A percentile compares a stretch with the other conserved stretches of the same genome.
These are phyloP conservation scores for Wickerhamomyces hampshirensis DNA, from an alignment of 805 yeast genomes.

Conservation along the genomic window DNA sequence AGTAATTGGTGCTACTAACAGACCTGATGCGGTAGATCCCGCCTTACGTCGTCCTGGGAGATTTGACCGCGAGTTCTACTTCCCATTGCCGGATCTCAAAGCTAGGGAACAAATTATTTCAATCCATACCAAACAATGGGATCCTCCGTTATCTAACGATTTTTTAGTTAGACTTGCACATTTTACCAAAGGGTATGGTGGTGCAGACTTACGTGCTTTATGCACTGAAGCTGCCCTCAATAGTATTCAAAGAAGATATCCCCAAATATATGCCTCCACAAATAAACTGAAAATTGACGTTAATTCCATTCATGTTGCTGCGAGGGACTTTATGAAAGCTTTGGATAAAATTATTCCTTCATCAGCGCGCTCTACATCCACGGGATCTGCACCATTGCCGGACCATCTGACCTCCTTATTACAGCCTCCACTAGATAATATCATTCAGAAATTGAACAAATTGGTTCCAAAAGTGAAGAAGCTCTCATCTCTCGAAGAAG, in stretches of 20 bases:
- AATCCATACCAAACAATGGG: slow-evolving; percentile 90
- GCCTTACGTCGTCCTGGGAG: slow-evolving; percentile 96
- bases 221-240: slow-evolving; percentile 95
- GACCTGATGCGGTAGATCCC: slow-evolving; percentile 98
- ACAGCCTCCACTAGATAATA: slow-evolving; percentile 39
- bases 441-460: slow-evolving; percentile 44
- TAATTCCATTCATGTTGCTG: slow-evolving; percentile 60
- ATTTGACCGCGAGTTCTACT: slow-evolving; percentile 94
- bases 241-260: slow-evolving; percentile 87
- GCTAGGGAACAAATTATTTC: slow-evolving; percentile 75
- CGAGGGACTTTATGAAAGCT: slow-evolving; percentile 83
- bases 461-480: slow-evolving; percentile 59
- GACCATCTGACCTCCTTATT: slow-evolving; percentile 63
- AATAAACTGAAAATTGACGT: slow-evolving; percentile 76
- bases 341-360: slow-evolving; percentile 87
- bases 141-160: slow-evolving; percentile 54
- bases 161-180: slow-evolving; percentile 67
- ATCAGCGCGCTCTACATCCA: slow-evolving; percentile 77
- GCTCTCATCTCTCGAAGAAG: slow-evolving; percentile 60
- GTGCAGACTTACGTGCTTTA: slow-evolving; percentile 91
- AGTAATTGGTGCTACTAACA: slow-evolving; percentile 95
- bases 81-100: slow-evolving; percentile 81
- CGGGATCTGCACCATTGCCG: slow-evolving; percentile 76
- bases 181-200: slow-evolving; percentile 94
- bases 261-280: slow-evolving; percentile 79